Conservation (phyloP, 148 eudicot species). For the Nyssa sinensis region DNA sequence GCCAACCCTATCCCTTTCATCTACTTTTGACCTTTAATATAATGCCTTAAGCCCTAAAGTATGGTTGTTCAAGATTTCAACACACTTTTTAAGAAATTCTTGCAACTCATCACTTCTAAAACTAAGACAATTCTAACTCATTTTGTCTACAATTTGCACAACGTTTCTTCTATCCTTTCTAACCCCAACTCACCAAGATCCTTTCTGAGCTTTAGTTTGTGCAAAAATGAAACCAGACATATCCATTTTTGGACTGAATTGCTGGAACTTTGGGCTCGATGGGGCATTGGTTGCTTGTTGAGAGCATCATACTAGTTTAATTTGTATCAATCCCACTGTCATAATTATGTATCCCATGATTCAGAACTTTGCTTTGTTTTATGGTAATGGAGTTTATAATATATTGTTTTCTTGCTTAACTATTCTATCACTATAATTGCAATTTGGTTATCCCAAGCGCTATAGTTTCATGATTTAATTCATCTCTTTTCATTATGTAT, state of each 20-base stretch:
- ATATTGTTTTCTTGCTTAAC: not conserved
- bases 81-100: too few relatives aligned
- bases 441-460: not conserved
- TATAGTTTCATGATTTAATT: constrained; percentile 6
- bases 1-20: too few relatives aligned
- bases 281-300: not conserved
- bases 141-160: too few relatives aligned
- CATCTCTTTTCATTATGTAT: constrained; percentile 3
- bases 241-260: not conserved
- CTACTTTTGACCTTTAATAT: too few relatives aligned
- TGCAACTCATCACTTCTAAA: too few relatives aligned
- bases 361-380: not conserved
- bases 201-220: not conserved
- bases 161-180: not conserved
- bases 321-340: not conserved
- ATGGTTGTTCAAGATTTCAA: too few relatives aligned
- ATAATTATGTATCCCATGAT: not conserved
- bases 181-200: too few relatives aligned
- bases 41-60: too few relatives aligned
- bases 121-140: too few relatives aligned
- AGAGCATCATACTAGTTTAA: not conserved
- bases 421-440: not conserved
- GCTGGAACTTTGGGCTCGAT: not conserved
- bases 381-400: not conserved
- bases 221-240: not conserved